phyloP scores from a whole-genome alignment of 208 protist genomes.

The Leishmania turanica region DNA sequence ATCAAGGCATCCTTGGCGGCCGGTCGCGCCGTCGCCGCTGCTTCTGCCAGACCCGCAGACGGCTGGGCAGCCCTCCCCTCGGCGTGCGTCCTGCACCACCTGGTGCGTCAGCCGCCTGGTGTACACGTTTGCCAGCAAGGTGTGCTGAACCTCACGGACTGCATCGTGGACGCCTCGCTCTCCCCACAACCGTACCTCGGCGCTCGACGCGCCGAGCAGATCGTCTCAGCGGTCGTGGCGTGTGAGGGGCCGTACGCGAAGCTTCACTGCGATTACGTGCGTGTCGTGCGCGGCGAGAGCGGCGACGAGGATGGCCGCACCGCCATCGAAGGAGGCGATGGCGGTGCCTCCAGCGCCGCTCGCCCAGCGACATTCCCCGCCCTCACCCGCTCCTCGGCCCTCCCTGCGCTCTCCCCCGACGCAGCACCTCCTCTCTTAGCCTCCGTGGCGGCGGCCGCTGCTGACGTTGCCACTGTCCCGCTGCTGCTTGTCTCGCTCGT shows the following conservation, averaged over 20 bases:
- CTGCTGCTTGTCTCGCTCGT: slow-evolving; percentile 20
- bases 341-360: not conserved
- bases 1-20: not conserved
- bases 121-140: slow-evolving; percentile 31
- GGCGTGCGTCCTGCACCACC: not conserved
- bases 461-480: slow-evolving; percentile 1
- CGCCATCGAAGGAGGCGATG: not conserved
- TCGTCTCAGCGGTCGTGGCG: slow-evolving; percentile 6
- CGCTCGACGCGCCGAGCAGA: not conserved
- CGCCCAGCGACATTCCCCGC: not conserved
- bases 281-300: slow-evolving; percentile 6
- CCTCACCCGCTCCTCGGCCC: not conserved
- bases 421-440: not conserved
- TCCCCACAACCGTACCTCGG: not conserved
- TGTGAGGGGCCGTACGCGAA: slow-evolving; percentile 26
- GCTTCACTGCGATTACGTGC: slow-evolving; percentile 27
- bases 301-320: not conserved
- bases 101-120: slow-evolving; percentile 6
- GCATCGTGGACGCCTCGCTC: slow-evolving; percentile 21
- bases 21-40: not conserved
- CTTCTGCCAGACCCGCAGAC: not conserved
- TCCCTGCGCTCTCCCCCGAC: not conserved
- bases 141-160: slow-evolving; percentile 21
- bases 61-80: not conserved
- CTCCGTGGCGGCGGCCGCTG: not conserved